Evolutionary conservation across 345 rosid genomes (phyloP).

Genomic region (Eutrema yunnanense): DNA sequence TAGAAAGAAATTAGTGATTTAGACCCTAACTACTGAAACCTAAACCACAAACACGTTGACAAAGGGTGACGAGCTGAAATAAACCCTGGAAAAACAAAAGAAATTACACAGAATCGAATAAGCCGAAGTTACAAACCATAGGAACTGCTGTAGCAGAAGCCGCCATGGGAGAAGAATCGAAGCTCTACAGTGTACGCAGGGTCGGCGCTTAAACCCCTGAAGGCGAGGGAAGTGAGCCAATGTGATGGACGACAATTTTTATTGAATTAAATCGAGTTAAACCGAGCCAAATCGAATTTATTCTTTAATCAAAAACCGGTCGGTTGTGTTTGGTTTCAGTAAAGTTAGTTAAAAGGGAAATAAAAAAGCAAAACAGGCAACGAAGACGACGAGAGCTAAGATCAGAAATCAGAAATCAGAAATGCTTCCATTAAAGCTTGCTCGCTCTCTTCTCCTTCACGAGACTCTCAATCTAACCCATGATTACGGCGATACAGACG

Average conservation of each 20-base stretch:
- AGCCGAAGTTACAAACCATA: slow-evolving; percentile 4
- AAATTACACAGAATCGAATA: neutral
- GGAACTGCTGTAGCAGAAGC: slow-evolving; percentile 3
- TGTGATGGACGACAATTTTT: neutral
- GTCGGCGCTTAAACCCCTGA: slow-evolving; percentile 14
- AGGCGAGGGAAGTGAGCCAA: neutral
- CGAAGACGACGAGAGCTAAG: slow-evolving; percentile 14
- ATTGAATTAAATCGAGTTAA: neutral
- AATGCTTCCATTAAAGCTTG: slow-evolving; percentile 66
- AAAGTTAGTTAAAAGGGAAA: neutral
- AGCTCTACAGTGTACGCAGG: neutral
- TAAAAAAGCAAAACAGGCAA: neutral
- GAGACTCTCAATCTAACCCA: slow-evolving; percentile 35
- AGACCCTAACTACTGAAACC: neutral
- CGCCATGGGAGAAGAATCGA: slow-evolving; percentile 21
- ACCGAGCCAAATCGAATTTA: neutral
- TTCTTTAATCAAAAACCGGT: neutral
- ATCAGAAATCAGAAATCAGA: neutral
- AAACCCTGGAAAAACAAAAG: neutral
- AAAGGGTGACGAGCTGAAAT: neutral
- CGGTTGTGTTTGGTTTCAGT: neutral
- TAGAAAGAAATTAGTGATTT: neutral
- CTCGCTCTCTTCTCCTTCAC: slow-evolving; percentile 51
- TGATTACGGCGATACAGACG: slow-evolving; percentile 18
- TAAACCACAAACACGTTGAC: slow-evolving; percentile 6